Evolutionary conservation across 2,329 filamentous ascomycete species (phyloP).

Genomic region (Penicillium sp.): DNA sequence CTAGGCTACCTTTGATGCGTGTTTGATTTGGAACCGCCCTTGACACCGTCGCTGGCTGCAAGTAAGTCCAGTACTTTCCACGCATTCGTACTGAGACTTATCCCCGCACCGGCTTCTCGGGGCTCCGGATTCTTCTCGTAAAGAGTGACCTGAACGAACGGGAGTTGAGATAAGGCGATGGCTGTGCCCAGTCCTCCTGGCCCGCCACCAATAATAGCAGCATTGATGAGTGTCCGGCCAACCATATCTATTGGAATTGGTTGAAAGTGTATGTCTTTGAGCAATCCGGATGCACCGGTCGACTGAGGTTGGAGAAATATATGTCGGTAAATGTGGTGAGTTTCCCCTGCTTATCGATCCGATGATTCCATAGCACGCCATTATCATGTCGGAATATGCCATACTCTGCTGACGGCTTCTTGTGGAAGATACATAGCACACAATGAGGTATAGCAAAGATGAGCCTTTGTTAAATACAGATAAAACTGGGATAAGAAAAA

Average conservation of each 20-base stretch:
- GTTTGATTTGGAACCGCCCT: slow-evolving; percentile 40
- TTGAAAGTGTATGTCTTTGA: neutral
- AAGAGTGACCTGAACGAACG: slow-evolving; percentile 48
- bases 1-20: slow-evolving; percentile 21
- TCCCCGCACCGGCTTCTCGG: slow-evolving; percentile 55
- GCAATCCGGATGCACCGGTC: no score
- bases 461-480: neutral
- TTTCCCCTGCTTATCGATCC: slow-evolving; percentile 1
- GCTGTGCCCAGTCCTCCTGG: slow-evolving; percentile 49
- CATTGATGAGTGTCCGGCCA: slow-evolving; percentile 11
- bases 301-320: neutral
- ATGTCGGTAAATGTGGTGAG: neutral
- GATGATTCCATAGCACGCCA: slow-evolving; percentile 22
- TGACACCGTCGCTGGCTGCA: slow-evolving; percentile 47
- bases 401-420: slow-evolving; percentile 1
- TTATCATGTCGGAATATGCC: slow-evolving; percentile 14
- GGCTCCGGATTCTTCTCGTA: slow-evolving; percentile 53
- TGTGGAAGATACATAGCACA: neutral
- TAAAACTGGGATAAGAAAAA: neutral
- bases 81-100: slow-evolving; percentile 51
- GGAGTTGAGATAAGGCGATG: slow-evolving; percentile 50
- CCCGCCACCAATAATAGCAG: slow-evolving; percentile 47
- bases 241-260: slow-evolving; percentile 12
- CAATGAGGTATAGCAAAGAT: neutral
- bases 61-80: slow-evolving; percentile 55